Evolutionary conservation across 371 early-diverging fungal genomes (phyloP), one percentile per base, ranked within the genome.

Genomic region (Rhizopus sp.): DNA sequence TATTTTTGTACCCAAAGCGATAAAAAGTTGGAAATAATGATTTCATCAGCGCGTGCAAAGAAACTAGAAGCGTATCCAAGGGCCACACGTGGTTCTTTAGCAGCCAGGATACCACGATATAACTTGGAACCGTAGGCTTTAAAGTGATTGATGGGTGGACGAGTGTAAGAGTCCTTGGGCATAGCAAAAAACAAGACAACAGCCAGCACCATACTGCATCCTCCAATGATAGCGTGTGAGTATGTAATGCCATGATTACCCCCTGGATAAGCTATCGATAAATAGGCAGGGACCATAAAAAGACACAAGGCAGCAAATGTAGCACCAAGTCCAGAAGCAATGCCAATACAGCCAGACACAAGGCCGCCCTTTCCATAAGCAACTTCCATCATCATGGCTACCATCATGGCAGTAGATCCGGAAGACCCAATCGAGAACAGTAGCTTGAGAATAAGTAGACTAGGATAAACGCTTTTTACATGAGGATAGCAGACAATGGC

Each of bases 11-110:
- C 77, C 92, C 92, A 93, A 5, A 90, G 72, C 5, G 87, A 82
- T n/a, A 93, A 62, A 59, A 86, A 92, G 7, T 86, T 72, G 4
- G 92, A 80, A 40, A 93, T 73, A 31, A 88, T 82, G 32, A 91
- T 81, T 23, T 90, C 86, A 63, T 91, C 91, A 0, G 87, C 90
- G 53, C 93, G 84, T 3, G 92, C 85, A 61, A 84, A 83, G 59
- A 85, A 86, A 54, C 84, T 82, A 3, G 84, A 73, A 5, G 70
- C 57, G 57, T 81, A 88, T 12, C 81, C 85, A 7, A 90, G 66
- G 1, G 86, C 74, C 48, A 90, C 70, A 31, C 77, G 72, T 4
- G 81, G 82, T 48, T 89, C 87, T 30, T 74, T 78, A 8, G 65
- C 81, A 45, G 84, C 85, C 29, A 66, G 12, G 23, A 84, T 37